Evolutionary conservation across 116 monocot genomes (phyloP), one percentile per base, ranked within the genome.

Genomic region (Cymodocea nodosa): DNA sequence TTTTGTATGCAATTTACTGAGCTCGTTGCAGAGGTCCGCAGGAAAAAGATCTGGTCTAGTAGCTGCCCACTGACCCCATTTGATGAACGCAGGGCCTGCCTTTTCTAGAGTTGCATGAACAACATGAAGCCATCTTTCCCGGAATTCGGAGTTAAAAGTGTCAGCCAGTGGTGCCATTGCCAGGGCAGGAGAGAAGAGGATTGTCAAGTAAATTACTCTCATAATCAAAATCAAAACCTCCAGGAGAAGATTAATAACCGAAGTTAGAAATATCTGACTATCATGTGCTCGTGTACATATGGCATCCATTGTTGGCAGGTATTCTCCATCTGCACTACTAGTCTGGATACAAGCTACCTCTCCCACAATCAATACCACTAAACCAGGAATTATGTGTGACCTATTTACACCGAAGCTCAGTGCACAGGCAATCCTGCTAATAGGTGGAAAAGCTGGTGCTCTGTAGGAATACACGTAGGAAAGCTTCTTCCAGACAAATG

Each of bases 31-130:
- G 14, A 94, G 77, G 71, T 90, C 90, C 24, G 71, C 75, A 35
- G 90, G 87, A 65, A 94, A 94, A 39, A 94, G 83, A 73, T 90
- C 90, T 6, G 94, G 94, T 0, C 90, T 73, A 61, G 94, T 94
- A 23, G 94, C 94, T 63, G 87, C 94, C 94, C 94, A 94, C 68
- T 94, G 94, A 15, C 90, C 94, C 90, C 87, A 94, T 67, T 94
- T 94, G 64, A 94, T 90, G 67, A 94, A 90, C 17, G 94, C 94
- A 23, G 94, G 94, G 13, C 94, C 90, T 16, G 90, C 94, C 65
- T 36, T 82, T 73, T 89, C 90, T 6, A 94, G 59, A 57, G 87
- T 89, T 11, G 15, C 39, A 50, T 81, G 90, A 6, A 94, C 85
- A 68, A 81, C 50, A 16, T 23, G 52, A 68, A 94, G 72, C 94